A percentile compares a stretch with the other conserved stretches of the same genome.
phyloP scores from a whole-genome alignment of 345 rosid species.

The Rubroshorea leprosula region DNA sequence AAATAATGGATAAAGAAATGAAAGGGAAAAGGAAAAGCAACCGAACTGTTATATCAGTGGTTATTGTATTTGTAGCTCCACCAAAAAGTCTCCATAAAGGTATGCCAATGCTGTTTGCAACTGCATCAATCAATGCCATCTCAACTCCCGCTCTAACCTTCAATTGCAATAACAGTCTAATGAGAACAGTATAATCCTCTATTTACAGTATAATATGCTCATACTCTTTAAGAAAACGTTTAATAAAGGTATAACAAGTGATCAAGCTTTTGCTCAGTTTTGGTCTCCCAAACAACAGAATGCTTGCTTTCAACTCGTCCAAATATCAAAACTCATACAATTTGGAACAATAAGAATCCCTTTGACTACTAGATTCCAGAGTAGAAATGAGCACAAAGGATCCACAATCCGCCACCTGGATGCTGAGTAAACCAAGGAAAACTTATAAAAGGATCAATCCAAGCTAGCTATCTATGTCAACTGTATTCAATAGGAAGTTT shows the following conservation, averaged over 20 bases:
- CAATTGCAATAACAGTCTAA: conserved; percentile 21
- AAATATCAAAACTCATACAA: neutral
- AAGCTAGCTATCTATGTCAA: conserved; percentile 9
- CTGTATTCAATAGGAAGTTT: no score
- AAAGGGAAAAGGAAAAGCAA: conserved; percentile 14
- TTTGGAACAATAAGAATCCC: no score
- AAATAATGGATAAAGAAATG: no score
- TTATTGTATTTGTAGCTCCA: conserved; percentile 59
- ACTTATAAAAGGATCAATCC: neutral
- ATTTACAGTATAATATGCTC: no score
- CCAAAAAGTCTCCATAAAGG: conserved; percentile 90
- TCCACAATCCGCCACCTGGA: no score
- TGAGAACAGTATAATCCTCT: conserved; percentile 8
- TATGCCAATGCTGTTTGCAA: conserved; percentile 54
- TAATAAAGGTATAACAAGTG: neutral
- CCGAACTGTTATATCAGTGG: conserved; percentile 85
- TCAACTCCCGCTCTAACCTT: conserved; percentile 89
- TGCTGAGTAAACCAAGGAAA: neutral
- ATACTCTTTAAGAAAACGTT: neutral
- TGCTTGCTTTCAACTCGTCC: neutral
- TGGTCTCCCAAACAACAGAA: neutral
- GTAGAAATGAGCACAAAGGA: no score
- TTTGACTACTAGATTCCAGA: no score
- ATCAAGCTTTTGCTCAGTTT: neutral
- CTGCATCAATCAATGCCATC: conserved; percentile 93